A percentile compares a stretch with the other conserved stretches of the same genome.
These are phyloP conservation scores for Eimeria nieschulzi DNA, from an alignment of 169 alveolate species.

Conservation along the genomic window DNA sequence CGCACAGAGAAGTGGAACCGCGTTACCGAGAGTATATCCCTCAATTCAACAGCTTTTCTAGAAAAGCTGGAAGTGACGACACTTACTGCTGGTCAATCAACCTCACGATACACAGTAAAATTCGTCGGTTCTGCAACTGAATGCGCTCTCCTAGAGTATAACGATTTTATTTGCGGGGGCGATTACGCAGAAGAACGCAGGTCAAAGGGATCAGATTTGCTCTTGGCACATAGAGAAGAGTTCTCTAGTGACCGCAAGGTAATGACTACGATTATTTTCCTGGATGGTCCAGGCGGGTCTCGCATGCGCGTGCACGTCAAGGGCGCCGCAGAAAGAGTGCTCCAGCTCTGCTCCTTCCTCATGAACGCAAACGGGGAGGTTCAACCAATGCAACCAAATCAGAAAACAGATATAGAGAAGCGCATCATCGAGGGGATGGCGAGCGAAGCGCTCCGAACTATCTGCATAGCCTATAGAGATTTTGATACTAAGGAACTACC, in stretches of 20 bases:
- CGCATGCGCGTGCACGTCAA: slow-evolving; percentile 80
- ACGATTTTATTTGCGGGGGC: slow-evolving; percentile 58
- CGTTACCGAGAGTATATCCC: slow-evolving; percentile 73
- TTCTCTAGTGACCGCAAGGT: slow-evolving; percentile 86
- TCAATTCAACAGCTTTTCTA: slow-evolving; percentile 84
- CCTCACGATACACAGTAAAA: slow-evolving; percentile 48
- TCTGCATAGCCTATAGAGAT: slow-evolving; percentile 88
- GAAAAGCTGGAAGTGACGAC: slow-evolving; percentile 49
- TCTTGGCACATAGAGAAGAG: slow-evolving; percentile 75
- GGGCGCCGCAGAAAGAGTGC: slow-evolving; percentile 85
- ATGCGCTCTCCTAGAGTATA: slow-evolving; percentile 86
- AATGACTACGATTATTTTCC: slow-evolving; percentile 84
- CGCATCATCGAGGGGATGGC: slow-evolving; percentile 83
- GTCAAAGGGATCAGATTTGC: slow-evolving; percentile 31
- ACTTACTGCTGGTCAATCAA: slow-evolving; percentile 17
- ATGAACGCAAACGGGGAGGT: slow-evolving; percentile 60
- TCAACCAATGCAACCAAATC: slow-evolving; percentile 76
- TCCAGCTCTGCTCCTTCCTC: slow-evolving; percentile 76
- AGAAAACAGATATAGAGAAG: slow-evolving; percentile 73
- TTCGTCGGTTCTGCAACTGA: slow-evolving; percentile 88
- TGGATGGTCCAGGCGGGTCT: slow-evolving; percentile 24
- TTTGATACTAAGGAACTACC: slow-evolving; percentile 35
- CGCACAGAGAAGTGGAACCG: slow-evolving; percentile 53
- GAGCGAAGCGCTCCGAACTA: slow-evolving; percentile 85
- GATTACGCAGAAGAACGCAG: slow-evolving; percentile 68